Base-by-base conservation (phyloP, 2,329 filamentous ascomycete species). In the Pseudogymnoascus destructans region DNA sequence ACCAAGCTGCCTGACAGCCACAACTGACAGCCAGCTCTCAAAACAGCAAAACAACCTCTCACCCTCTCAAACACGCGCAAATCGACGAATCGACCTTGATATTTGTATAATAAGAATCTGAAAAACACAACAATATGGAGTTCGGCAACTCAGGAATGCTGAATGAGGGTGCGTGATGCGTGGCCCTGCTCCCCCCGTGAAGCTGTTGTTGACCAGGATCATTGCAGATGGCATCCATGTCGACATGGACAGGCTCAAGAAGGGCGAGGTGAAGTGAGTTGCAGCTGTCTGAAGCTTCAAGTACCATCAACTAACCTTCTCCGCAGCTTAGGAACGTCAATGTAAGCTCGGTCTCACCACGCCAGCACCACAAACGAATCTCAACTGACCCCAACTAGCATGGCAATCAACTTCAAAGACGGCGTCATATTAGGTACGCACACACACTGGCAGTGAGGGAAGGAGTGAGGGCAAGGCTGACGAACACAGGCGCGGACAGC, bases 321-420 rank as follows among this genome's bases (percentile, higher is more conserved):
- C 46, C 63, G 57, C 67, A 95, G 90, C 76, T 79, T 98, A 68
- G 93, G 93, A 77, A 98, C 93, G 63, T 97, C 93, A 59, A 97
- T 98, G 89, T 95, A 79, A 75, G 85, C 55, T 62, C 60, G 55
- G 60, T 58, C 63, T 56, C 54, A 36, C 54, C 17, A 59, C 40
- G 57, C 61, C 62, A 67, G 57, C 58, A 52, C 40, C 33, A 36
- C 54, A 17, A 36, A 27, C 49, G 32, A 52, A 57, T 54, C 63
- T 58, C 61, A 61, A 59, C 61, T 69, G 60, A 70, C 66, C 66
- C 59, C 65, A 63, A 54, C 60, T 67, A 95, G 89, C 72, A 98
- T 98, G 93, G 93, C 93, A 62, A 91, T 97, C 73, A 97, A 95
- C 69, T 98, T 98, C 82, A 93, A 93, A 72, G 91, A 95, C 69